Conservation (phyloP, 306 rosid genomes). For the Arachis hypogaea region DNA sequence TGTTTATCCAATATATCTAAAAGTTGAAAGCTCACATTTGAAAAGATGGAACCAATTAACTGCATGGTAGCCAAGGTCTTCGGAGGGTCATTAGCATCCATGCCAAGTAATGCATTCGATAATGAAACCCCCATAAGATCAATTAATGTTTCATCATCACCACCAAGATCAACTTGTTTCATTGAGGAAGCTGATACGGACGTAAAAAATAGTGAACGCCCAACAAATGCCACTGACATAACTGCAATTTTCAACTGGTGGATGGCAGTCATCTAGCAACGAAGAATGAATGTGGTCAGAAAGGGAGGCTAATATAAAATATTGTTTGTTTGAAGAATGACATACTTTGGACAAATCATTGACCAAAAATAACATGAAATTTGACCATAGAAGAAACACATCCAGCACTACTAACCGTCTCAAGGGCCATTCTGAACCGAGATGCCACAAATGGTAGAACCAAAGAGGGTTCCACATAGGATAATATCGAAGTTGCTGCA, state of each 20-base stretch:
- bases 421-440: constrained; percentile 98
- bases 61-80: constrained; percentile 99
- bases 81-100: constrained; percentile 99
- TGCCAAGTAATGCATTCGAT: constrained; percentile 96
- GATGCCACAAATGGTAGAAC: constrained; percentile 97
- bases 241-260: constrained; percentile 98
- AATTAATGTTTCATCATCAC: constrained; percentile 59
- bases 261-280: constrained; percentile 97
- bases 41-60: constrained; percentile 89
- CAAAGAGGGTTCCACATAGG: constrained; percentile 89
- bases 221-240: constrained; percentile 96
- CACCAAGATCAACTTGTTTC: constrained; percentile 58
- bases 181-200: constrained; percentile 65
- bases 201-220: constrained; percentile 83
- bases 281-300: constrained; percentile 51
- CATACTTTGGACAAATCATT: constrained; percentile 24
- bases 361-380: constrained; percentile 28
- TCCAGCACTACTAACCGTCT: constrained; percentile 78
- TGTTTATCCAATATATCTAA: constrained; percentile 14
- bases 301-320: constrained; percentile 47
- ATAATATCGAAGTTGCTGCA: constrained; percentile 87
- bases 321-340: constrained; percentile 24
- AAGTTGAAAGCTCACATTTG: constrained; percentile 73
- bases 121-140: constrained; percentile 91
- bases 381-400: constrained; percentile 39